phyloP scores from a whole-genome alignment of 2,329 filamentous ascomycete genomes.

The Blastomyces percursus region DNA sequence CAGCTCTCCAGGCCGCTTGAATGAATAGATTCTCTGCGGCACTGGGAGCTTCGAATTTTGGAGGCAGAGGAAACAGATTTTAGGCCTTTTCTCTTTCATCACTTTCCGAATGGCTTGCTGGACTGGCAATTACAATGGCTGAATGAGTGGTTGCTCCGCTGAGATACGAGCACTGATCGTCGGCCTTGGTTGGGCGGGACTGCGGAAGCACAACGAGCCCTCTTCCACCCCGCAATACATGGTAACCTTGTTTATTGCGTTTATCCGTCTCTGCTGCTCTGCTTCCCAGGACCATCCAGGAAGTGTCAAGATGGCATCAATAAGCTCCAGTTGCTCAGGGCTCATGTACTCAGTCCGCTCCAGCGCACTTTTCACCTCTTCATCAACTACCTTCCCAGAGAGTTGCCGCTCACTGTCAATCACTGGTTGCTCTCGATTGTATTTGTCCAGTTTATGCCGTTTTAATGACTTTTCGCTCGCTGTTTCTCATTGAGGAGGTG shows the following conservation, averaged over 20 bases:
- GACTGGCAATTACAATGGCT: too few relatives aligned
- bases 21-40: neutral
- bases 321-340: neutral
- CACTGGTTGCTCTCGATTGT: constrained; percentile 6
- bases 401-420: constrained; percentile 6
- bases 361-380: constrained; percentile 4
- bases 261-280: constrained; percentile 4
- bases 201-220: too few relatives aligned
- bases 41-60: neutral
- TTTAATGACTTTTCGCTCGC: neutral
- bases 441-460: neutral
- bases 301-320: constrained; percentile 5
- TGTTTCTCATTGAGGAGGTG: constrained; percentile 7
- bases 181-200: too few relatives aligned
- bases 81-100: neutral
- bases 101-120: too few relatives aligned
- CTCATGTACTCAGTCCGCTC: constrained; percentile 6
- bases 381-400: constrained; percentile 4
- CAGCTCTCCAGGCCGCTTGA: neutral
- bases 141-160: too few relatives aligned
- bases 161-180: too few relatives aligned
- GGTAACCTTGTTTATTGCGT: constrained; percentile 2
- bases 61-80: constrained; percentile 1
- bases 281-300: neutral
- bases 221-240: constrained; percentile 3